These are phyloP conservation scores for Mycena sp. DNA, from an alignment of 1,284 basidiomycete genomes.

Conservation along the genomic window DNA sequence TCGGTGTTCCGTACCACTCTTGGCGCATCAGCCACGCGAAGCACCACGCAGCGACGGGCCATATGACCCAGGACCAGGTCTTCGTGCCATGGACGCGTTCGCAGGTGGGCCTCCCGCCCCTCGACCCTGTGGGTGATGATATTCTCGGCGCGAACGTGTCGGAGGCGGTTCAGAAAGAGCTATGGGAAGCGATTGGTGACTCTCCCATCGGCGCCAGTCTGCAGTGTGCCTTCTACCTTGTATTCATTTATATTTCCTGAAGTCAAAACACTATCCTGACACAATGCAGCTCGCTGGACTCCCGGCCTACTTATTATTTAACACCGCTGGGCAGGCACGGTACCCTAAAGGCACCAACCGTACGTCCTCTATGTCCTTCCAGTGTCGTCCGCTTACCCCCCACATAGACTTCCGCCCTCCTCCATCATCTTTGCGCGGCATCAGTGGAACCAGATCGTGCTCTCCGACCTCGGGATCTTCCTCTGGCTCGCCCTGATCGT, in stretches of 20 bases:
- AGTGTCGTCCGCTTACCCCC: background rate
- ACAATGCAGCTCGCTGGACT: constrained; percentile 66
- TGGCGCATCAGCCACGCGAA: constrained; percentile 70
- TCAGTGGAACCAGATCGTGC: constrained; percentile 73
- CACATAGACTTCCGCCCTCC: constrained; percentile 73
- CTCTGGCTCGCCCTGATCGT: constrained; percentile 64
- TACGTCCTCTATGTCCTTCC: constrained; percentile 35
- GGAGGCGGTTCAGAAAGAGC: constrained; percentile 66
- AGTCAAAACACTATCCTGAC: background rate
- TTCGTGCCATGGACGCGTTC: constrained; percentile 85
- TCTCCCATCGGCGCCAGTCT: constrained; percentile 74
- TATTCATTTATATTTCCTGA: constrained; percentile 30
- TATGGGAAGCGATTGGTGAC: constrained; percentile 81
- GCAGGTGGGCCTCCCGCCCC: constrained; percentile 59
- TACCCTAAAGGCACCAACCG: constrained; percentile 61
- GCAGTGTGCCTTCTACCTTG: constrained; percentile 65
- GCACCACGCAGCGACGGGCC: constrained; percentile 86
- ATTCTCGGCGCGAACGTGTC: constrained; percentile 64
- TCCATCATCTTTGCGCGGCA: constrained; percentile 79
- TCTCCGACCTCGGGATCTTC: constrained; percentile 80
- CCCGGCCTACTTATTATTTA: constrained; percentile 79
- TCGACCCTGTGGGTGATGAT: constrained; percentile 62
- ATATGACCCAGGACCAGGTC: constrained; percentile 87
- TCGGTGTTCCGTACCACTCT: constrained; percentile 89
- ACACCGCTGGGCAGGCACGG: constrained; percentile 80